These are phyloP conservation scores for Fraxinus xanthoxyloides DNA, from an alignment of 305 asterid species.

Conservation along the genomic window DNA sequence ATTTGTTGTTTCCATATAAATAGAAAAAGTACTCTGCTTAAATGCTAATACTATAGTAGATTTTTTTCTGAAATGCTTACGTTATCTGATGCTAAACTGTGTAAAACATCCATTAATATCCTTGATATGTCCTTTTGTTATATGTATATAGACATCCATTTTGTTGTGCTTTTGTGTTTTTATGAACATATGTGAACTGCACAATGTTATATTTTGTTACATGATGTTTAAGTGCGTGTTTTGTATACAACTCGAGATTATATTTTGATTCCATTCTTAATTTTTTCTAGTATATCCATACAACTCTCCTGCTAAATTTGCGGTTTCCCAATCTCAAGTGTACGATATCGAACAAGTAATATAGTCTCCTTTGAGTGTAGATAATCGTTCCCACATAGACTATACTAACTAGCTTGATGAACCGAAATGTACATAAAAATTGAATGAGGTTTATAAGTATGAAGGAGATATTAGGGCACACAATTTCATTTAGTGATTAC, in stretches of 20 bases:
- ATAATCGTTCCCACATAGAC: too few relatives aligned
- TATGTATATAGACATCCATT: not conserved
- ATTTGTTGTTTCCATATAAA: not conserved
- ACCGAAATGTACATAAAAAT: too few relatives aligned
- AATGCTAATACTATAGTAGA: not conserved
- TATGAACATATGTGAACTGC: not conserved
- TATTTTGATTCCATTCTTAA: not conserved
- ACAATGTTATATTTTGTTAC: not conserved
- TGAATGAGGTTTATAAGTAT: too few relatives aligned
- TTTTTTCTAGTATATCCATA: not conserved
- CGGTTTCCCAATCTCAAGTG: too few relatives aligned
- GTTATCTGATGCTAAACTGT: not conserved
- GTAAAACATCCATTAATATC: not conserved
- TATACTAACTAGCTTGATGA: too few relatives aligned
- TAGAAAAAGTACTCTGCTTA: not conserved
- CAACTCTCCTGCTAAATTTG: not conserved
- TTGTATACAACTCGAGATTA: not conserved
- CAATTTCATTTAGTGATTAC: too few relatives aligned
- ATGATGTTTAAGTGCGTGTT: not conserved
- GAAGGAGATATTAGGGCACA: too few relatives aligned
- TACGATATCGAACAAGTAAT: too few relatives aligned
- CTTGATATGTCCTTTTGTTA: not conserved
- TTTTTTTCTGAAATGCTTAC: not conserved
- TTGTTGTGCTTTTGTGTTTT: not conserved
- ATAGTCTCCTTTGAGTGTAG: too few relatives aligned